These are phyloP conservation scores for Pichia insulana DNA, from an alignment of 805 yeast species.

Conservation along the genomic window DNA sequence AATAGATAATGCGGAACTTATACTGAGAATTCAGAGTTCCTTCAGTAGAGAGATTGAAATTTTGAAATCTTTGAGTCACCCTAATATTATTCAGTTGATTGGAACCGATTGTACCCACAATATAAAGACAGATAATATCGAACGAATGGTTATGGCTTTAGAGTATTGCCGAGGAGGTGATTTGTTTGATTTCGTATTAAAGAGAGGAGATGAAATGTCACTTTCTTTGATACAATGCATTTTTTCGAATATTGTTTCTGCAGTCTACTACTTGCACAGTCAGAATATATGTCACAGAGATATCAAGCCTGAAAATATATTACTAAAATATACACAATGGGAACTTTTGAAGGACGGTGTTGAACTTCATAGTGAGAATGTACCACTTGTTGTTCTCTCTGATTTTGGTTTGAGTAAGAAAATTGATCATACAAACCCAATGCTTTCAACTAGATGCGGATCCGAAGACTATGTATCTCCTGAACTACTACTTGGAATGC, in stretches of 20 bases:
- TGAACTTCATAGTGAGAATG: slow-evolving; percentile 1
- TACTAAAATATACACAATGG: slow-evolving; percentile 33
- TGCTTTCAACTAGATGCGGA: slow-evolving; percentile 85
- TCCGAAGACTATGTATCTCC: slow-evolving; percentile 96
- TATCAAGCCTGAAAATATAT: slow-evolving; percentile 77
- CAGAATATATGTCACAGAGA: slow-evolving; percentile 79
- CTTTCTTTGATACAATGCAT: slow-evolving; percentile 49
- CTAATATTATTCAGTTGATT: slow-evolving; percentile 55
- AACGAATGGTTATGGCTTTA: slow-evolving; percentile 42
- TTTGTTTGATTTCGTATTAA: slow-evolving; percentile 53
- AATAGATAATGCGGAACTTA: slow-evolving; percentile 29
- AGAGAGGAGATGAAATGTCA: slow-evolving; percentile 33
- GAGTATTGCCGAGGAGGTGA: slow-evolving; percentile 85
- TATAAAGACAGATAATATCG: not conserved
- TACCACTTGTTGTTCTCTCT: slow-evolving; percentile 48
- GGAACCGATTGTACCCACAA: slow-evolving; percentile 32
- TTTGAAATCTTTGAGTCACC: slow-evolving; percentile 49
- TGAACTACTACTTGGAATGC: slow-evolving; percentile 80
- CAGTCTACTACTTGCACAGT: slow-evolving; percentile 64
- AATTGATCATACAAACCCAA: slow-evolving; percentile 49
- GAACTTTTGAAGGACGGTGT: slow-evolving; percentile 20
- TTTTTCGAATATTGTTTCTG: slow-evolving; percentile 60
- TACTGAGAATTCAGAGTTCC: slow-evolving; percentile 50
- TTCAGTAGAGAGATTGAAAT: slow-evolving; percentile 68
- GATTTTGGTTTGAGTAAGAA: slow-evolving; percentile 85